phyloP scores from a whole-genome alignment of 768 basidiomycete genomes.

The Chalciporus chontae region DNA sequence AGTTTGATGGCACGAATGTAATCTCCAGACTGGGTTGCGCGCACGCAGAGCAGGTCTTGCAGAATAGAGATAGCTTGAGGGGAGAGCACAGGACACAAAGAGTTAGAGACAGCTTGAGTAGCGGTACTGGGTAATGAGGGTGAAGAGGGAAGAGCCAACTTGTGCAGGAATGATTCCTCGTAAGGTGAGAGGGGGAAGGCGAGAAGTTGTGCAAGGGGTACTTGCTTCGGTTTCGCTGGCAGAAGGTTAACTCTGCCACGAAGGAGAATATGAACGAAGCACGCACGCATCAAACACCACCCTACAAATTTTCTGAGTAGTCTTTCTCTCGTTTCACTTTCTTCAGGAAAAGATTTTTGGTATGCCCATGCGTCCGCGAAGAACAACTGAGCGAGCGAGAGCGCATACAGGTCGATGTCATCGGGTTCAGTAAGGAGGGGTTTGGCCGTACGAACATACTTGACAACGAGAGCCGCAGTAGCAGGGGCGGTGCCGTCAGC shows the following conservation, averaged over 20 bases:
- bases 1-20: slow-evolving; percentile 73
- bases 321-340: slow-evolving; percentile 46
- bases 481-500: slow-evolving; percentile 8
- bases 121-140: slow-evolving; percentile 15
- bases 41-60: slow-evolving; percentile 76
- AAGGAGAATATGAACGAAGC: neutral
- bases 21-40: slow-evolving; percentile 69
- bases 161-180: slow-evolving; percentile 58
- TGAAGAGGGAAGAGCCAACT: slow-evolving; percentile 57
- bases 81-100: slow-evolving; percentile 30
- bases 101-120: neutral
- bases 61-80: slow-evolving; percentile 51
- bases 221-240: slow-evolving; percentile 56
- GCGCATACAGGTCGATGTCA: slow-evolving; percentile 66
- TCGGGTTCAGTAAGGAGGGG: slow-evolving; percentile 65
- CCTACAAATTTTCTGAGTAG: slow-evolving; percentile 58
- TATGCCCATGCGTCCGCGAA: slow-evolving; percentile 74
- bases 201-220: slow-evolving; percentile 58
- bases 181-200: slow-evolving; percentile 60
- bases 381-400: slow-evolving; percentile 63
- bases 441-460: slow-evolving; percentile 73
- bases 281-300: slow-evolving; percentile 71
- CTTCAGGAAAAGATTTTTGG: slow-evolving; percentile 67
- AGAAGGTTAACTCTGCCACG: neutral
- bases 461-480: slow-evolving; percentile 49